phyloP scores from a whole-genome alignment of 257 asterid genomes.

The Striga asiatica region DNA sequence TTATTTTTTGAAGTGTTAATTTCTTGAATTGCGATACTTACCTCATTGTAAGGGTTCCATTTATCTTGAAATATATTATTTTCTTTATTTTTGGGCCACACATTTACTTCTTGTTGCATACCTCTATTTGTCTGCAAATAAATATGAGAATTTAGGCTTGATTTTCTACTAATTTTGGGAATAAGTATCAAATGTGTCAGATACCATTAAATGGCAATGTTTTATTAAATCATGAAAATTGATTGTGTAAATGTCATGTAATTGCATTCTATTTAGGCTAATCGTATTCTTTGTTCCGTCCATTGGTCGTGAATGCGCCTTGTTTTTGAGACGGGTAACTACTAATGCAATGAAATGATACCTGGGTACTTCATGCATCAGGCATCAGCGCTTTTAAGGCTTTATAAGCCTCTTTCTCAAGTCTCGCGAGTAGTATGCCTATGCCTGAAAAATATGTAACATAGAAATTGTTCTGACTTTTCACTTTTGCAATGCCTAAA shows the following conservation, averaged over 20 bases:
- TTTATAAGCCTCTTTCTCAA: background rate
- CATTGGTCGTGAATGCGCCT: too few relatives aligned
- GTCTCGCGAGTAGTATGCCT: background rate
- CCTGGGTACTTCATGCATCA: too few relatives aligned
- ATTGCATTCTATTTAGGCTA: too few relatives aligned
- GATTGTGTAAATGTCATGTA: too few relatives aligned
- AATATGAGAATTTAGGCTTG: background rate
- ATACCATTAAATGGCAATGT: background rate
- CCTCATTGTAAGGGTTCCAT: background rate
- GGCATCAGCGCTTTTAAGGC: too few relatives aligned
- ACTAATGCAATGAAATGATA: too few relatives aligned
- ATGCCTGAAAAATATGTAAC: background rate
- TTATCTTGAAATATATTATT: background rate
- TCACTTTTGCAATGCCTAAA: background rate
- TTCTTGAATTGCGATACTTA: background rate
- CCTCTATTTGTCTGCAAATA: background rate
- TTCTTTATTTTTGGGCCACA: background rate
- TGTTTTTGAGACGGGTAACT: too few relatives aligned
- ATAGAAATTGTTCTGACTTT: background rate
- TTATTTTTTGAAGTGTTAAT: background rate
- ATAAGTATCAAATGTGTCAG: background rate
- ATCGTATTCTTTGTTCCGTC: too few relatives aligned
- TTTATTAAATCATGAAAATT: too few relatives aligned
- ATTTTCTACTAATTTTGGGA: background rate
- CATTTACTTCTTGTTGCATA: background rate